Evolutionary conservation across 805 yeast genomes (phyloP), one percentile per base, ranked within the genome.

Genomic region (Metschnikowia corniflorae): DNA sequence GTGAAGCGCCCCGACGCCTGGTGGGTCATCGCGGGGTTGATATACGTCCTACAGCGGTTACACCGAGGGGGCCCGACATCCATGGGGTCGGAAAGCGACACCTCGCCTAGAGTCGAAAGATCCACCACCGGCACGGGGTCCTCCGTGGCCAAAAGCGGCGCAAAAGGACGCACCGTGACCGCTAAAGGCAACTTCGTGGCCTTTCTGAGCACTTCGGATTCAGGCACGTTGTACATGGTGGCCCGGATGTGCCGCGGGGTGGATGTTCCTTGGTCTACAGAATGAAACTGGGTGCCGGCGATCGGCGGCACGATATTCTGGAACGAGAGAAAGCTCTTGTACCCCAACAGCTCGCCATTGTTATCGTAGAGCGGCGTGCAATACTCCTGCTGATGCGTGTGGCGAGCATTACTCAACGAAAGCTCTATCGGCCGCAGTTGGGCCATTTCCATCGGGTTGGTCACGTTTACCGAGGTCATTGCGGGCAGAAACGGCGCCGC

Each of bases 1-100:
- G 77, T 69, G 60, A 86, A 84, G 39, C 63, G 67, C 28, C 79
- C 75, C 18, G 80, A 80, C 37, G 71, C 73, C 5, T 77, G 70
- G 47, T 77, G 80, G 43, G 75, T 80, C 79, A 85, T 82, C 14
- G 80, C 75, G 3, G 97, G 94, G 56, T 91, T 93, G 44, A 88
- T 71, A 58, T 88, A 93, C 1, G 96, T 77, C 38, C 96, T 77
- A 63, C 99, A 93, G 44, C 97, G 80, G 47, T 78, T 75, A 62
- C 99, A 93, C 49, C 99, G 75, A 22, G 94, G 81, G 0, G 96
- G 95, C 1, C 87, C 86, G 16, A 56, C 50, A 33, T 63, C 70
- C 29, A 55, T 44, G 1, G 57, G 54, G 39, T 54, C 58, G 10
- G 37, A 23, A 19, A 51, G 55, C 2, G 48, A 34, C 26, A 30